Evolutionary conservation across 768 basidiomycete species (phyloP).

Genomic region (Xerocomus spinulosus): DNA sequence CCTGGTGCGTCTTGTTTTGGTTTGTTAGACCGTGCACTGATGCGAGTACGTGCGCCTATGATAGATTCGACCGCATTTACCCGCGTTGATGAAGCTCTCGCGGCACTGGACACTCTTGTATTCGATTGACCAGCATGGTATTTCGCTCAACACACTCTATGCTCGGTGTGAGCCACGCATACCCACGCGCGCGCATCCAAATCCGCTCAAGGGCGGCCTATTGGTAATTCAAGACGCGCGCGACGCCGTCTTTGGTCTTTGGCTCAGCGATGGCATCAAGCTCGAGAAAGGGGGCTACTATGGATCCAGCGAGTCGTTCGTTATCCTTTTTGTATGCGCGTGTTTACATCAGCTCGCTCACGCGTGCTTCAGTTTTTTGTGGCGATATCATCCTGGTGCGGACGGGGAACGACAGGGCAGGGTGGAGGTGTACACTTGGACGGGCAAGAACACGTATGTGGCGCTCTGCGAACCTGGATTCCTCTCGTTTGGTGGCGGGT

Average conservation of each 20-base stretch:
- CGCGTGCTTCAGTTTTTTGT: constrained; percentile 61
- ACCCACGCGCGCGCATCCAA: constrained; percentile 21
- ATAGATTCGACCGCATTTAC: constrained; percentile 70
- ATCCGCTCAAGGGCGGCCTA: constrained; percentile 44
- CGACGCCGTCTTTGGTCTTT: constrained; percentile 74
- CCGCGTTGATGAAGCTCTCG: constrained; percentile 68
- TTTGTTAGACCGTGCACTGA: not conserved
- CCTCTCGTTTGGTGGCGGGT: constrained; percentile 93
- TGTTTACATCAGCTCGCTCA: not conserved
- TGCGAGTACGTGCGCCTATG: not conserved
- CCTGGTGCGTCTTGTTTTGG: constrained; percentile 41
- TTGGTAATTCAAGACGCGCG: constrained; percentile 62
- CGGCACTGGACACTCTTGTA: constrained; percentile 76
- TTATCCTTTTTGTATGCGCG: not conserved
- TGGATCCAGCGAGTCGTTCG: constrained; percentile 84
- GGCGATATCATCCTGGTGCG: constrained; percentile 47
- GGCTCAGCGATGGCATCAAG: constrained; percentile 66
- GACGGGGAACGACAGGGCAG: constrained; percentile 21
- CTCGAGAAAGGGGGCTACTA: constrained; percentile 65
- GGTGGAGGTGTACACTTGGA: constrained; percentile 72
- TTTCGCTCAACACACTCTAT: constrained; percentile 87
- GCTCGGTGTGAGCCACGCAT: constrained; percentile 46
- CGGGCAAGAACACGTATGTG: constrained; percentile 87
- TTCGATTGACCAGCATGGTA: constrained; percentile 93
- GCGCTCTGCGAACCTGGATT: constrained; percentile 77